Evolutionary conservation across 2,329 filamentous ascomycete genomes (phyloP).

Genomic region (Verticillium zaregamsianum): DNA sequence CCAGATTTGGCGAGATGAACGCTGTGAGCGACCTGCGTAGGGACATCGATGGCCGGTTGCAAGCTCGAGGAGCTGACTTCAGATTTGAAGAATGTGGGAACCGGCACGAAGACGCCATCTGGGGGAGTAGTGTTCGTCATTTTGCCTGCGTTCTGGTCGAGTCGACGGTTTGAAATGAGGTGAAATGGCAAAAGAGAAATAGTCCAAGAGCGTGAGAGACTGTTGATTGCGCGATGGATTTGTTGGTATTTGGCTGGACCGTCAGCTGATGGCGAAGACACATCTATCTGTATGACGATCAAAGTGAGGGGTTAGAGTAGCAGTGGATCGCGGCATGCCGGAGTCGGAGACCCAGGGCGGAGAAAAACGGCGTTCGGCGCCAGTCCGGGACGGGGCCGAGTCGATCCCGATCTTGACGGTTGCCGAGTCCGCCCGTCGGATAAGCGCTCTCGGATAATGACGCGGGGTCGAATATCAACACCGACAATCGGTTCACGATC

Average conservation of each 20-base stretch:
- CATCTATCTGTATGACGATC: neutral
- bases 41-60: constrained; percentile 49
- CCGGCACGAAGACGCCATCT: constrained; percentile 50
- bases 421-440: neutral
- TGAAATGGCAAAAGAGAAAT: neutral
- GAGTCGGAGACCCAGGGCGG: neutral
- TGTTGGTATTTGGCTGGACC: neutral
- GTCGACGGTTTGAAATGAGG: neutral
- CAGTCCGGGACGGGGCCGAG: neutral
- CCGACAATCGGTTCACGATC: neutral
- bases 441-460: neutral
- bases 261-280: neutral
- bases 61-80: constrained; percentile 35
- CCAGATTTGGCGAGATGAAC: constrained; percentile 56
- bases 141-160: neutral
- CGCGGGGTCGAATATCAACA: constrained; percentile 3
- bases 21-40: constrained; percentile 53
- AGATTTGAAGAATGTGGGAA: constrained; percentile 57
- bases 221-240: neutral
- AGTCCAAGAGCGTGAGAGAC: neutral
- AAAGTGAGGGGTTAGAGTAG: neutral
- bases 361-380: neutral
- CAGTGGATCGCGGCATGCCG: neutral
- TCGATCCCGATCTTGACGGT: neutral
- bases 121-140: constrained; percentile 24